A percentile compares a stretch with the other conserved stretches of the same genome.
These are phyloP conservation scores for Sechiopsis laciniata DNA, from an alignment of 306 rosid genomes.

Conservation along the genomic window DNA sequence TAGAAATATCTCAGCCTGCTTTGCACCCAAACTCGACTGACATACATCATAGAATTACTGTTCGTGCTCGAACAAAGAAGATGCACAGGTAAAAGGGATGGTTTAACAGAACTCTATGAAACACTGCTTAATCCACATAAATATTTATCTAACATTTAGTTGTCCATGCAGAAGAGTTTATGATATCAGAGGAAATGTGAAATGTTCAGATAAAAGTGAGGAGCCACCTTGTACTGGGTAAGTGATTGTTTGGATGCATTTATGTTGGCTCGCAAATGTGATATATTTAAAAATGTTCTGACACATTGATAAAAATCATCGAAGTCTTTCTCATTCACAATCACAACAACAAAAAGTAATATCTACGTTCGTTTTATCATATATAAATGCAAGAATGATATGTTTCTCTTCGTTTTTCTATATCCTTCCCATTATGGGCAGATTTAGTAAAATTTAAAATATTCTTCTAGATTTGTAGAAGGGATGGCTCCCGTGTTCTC, in stretches of 20 bases:
- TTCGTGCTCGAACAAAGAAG: conserved; percentile 76
- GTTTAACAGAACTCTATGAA: conserved; percentile 6
- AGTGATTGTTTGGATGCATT: conserved; percentile 20
- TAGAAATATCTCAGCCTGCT: conserved; percentile 97
- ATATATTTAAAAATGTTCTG: too few species aligned
- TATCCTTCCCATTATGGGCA: not conserved
- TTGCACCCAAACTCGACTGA: conserved; percentile 91
- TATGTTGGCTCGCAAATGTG: too few species aligned
- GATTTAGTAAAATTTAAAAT: not conserved
- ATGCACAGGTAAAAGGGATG: conserved; percentile 55
- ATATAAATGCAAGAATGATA: not conserved
- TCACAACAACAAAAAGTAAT: too few species aligned
- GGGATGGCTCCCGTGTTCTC: conserved; percentile 99
- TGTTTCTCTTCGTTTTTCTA: not conserved
- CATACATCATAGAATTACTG: conserved; percentile 84
- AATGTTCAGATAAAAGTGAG: conserved; percentile 81
- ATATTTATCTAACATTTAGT: conserved; percentile 19
- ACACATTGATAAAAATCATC: too few species aligned
- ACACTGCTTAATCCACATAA: not conserved
- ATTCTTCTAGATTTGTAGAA: conserved; percentile 64
- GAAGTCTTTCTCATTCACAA: too few species aligned
- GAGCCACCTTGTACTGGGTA: conserved; percentile 99
- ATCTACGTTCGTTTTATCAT: not conserved
- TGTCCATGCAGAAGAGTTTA: conserved; percentile 67
- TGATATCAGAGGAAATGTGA: conserved; percentile 72